These are phyloP conservation scores for Millerago galiae DNA, from an alignment of 805 yeast genomes.

Conservation along the genomic window DNA sequence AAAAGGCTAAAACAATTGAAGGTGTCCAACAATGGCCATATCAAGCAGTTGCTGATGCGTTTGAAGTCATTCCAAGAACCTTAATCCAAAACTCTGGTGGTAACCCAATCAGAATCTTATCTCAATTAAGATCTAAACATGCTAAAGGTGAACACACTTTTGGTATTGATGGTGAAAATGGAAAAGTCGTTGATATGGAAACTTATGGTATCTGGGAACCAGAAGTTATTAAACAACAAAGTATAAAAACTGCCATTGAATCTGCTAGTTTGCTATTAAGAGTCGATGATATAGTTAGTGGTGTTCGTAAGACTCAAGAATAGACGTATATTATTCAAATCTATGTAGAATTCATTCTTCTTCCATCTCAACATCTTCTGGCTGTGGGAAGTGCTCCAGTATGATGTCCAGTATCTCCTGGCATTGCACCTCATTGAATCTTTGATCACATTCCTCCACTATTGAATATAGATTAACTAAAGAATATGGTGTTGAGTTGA, in stretches of 20 bases:
- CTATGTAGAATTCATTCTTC: background rate
- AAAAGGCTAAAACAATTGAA: slow-evolving; percentile 85
- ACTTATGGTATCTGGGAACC: slow-evolving; percentile 99
- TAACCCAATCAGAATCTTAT: slow-evolving; percentile 81
- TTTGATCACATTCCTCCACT: slow-evolving; percentile 87
- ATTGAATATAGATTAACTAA: slow-evolving; percentile 73
- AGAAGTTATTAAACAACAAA: slow-evolving; percentile 94
- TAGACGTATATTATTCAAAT: background rate
- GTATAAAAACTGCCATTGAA: slow-evolving; percentile 96
- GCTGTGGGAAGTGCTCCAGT: slow-evolving; percentile 42
- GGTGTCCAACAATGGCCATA: slow-evolving; percentile 99
- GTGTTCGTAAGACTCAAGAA: slow-evolving; percentile 59
- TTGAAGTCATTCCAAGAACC: slow-evolving; percentile 97
- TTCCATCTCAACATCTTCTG: slow-evolving; percentile 3
- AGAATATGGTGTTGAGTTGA: slow-evolving; percentile 74
- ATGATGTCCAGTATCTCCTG: slow-evolving; percentile 53
- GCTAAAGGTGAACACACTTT: slow-evolving; percentile 80
- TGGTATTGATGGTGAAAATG: slow-evolving; percentile 94
- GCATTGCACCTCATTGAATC: slow-evolving; percentile 67
- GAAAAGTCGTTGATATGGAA: slow-evolving; percentile 93
- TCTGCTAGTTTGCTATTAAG: slow-evolving; percentile 91
- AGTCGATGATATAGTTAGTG: slow-evolving; percentile 97
- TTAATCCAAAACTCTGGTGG: slow-evolving; percentile 97
- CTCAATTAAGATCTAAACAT: slow-evolving; percentile 93
- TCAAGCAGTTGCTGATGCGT: slow-evolving; percentile 97